Evolutionary conservation across 2,329 filamentous ascomycete genomes (phyloP), one percentile per base, ranked within the genome.

Genomic region (Aureobasidium sp.): DNA sequence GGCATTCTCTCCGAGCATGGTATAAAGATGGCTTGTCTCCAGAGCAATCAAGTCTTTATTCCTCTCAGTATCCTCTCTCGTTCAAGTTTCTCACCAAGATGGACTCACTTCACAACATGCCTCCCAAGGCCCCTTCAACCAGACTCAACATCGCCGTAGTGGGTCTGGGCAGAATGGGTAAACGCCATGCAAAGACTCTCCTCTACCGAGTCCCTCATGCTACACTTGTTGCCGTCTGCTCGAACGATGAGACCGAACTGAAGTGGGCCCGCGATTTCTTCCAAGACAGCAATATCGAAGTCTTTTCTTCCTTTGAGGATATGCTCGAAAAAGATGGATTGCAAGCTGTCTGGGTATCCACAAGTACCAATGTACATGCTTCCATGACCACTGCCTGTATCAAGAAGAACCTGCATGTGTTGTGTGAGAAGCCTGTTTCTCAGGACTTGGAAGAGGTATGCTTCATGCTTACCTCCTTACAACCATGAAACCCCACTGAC

Each of bases 91-190:
- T n/a, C n/a, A n/a, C n/a, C n/a, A n/a, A n/a, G n/a, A n/a, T n/a
- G n/a, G n/a, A n/a, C n/a, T n/a, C n/a, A n/a, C n/a, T n/a, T n/a
- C n/a, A n/a, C n/a, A n/a, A n/a, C n/a, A n/a, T n/a, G n/a, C n/a
- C n/a, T n/a, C n/a, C n/a, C n/a, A n/a, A n/a, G n/a, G n/a, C n/a
- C n/a, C n/a, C n/a, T n/a, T n/a, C n/a, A n/a, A n/a, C 21, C 42
- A 57, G n/a, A 19, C 68, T 78, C 58, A 70, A 75, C 63, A 69
- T 81, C 63, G 79, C 71, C 54, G 76, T 77, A 49, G 76, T 76
- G 40, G 79, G 79, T 53, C 75, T 81, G 51, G 79, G 79, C 27
- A 76, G 79, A 64, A 81, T 45, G 43, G 79, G 79, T 53, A 75
- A 77, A 61, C 74, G 78, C 21, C 78, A 81, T 69, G 79, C 76